phyloP scores from a whole-genome alignment of 2,329 filamentous ascomycete species.

The Penicillium vulpinum region DNA sequence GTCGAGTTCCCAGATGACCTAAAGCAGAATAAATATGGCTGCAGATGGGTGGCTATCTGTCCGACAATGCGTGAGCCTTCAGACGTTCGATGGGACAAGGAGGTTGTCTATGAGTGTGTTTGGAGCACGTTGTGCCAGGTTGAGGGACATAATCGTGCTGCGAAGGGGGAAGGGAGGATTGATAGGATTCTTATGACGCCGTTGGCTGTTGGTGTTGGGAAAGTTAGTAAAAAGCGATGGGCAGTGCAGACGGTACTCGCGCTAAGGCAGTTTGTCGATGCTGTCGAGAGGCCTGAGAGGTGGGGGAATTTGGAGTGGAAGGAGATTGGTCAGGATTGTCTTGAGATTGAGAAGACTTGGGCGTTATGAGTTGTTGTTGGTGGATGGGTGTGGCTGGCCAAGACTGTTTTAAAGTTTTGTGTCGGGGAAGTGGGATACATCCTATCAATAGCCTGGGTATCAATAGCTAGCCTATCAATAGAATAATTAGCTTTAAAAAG shows the following conservation, averaged over 20 bases:
- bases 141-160: constrained; percentile 48
- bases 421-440: too few relatives aligned
- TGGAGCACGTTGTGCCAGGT: constrained; percentile 54
- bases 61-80: constrained; percentile 55
- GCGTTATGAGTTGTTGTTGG: not conserved
- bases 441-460: too few relatives aligned
- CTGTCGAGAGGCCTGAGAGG: constrained; percentile 44
- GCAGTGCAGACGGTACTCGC: constrained; percentile 53
- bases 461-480: too few relatives aligned
- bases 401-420: too few relatives aligned
- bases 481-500: too few relatives aligned
- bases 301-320: constrained; percentile 48
- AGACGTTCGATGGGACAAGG: constrained; percentile 51
- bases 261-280: constrained; percentile 54
- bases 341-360: constrained; percentile 21
- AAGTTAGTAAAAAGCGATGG: constrained; percentile 51
- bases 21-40: constrained; percentile 44
- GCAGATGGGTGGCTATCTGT: constrained; percentile 51
- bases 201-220: constrained; percentile 52
- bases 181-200: constrained; percentile 53
- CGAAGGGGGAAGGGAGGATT: constrained; percentile 32
- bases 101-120: constrained; percentile 56
- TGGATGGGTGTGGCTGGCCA: not conserved
- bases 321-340: constrained; percentile 30
- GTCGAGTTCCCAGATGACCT: constrained; percentile 48